phyloP scores from a whole-genome alignment of 2,329 filamentous ascomycete genomes.

The Malbranchea zuffiana region DNA sequence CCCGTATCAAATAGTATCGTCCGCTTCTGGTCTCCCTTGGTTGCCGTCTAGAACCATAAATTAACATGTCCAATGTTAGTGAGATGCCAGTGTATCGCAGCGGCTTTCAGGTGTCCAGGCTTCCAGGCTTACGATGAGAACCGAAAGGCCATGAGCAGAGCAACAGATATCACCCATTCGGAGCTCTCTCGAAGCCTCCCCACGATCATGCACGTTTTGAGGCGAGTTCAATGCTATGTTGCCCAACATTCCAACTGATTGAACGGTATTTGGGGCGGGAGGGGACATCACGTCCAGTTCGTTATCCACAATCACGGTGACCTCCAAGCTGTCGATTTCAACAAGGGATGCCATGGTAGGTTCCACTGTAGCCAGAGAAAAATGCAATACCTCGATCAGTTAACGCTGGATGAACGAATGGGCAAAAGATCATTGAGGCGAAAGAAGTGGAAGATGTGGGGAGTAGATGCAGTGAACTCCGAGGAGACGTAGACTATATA shows the following conservation, averaged over 20 bases:
- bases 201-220: constrained; percentile 27
- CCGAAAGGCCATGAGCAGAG: constrained; percentile 44
- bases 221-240: constrained; percentile 32
- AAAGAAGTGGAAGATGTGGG: too few relatives aligned
- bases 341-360: constrained; percentile 19
- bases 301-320: constrained; percentile 44
- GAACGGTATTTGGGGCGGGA: constrained; percentile 34
- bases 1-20: constrained; percentile 45
- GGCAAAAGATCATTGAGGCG: too few relatives aligned
- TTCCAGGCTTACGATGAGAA: constrained; percentile 36
- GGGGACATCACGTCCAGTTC: constrained; percentile 45
- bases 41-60: constrained; percentile 33
- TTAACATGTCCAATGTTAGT: background rate
- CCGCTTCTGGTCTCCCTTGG: constrained; percentile 34
- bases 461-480: too few relatives aligned
- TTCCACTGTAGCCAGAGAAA: too few relatives aligned
- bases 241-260: constrained; percentile 35
- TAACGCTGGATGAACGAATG: too few relatives aligned
- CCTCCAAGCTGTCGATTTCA: constrained; percentile 39
- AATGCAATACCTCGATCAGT: too few relatives aligned
- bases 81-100: background rate
- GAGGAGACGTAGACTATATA: too few relatives aligned
- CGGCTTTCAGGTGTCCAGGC: background rate
- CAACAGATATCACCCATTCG: constrained; percentile 44
- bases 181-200: constrained; percentile 36